These are phyloP conservation scores for Salix koriyanagi DNA, from an alignment of 345 rosid genomes.

Conservation along the genomic window DNA sequence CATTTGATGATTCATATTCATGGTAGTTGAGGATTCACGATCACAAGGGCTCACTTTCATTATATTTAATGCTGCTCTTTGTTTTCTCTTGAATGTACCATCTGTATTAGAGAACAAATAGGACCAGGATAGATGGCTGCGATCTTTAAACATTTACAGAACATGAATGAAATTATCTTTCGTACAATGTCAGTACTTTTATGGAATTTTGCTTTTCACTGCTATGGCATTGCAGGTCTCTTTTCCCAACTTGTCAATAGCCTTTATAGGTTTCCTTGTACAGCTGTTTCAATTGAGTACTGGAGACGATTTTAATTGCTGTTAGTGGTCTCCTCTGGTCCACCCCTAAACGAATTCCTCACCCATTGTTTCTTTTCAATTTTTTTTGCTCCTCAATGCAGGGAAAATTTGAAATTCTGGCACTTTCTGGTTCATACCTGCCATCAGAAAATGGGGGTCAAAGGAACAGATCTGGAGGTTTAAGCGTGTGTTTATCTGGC, in stretches of 20 bases:
- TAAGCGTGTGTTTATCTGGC: slow-evolving; percentile 77
- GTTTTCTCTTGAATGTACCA: not conserved
- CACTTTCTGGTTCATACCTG: slow-evolving; percentile 81
- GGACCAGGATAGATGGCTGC: not conserved
- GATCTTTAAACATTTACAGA: not conserved
- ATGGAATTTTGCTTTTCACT: not conserved
- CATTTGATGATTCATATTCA: not conserved
- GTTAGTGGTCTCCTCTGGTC: no score
- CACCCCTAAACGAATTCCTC: not conserved
- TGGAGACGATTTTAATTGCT: not conserved
- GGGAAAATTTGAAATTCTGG: slow-evolving; percentile 86
- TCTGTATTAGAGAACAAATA: not conserved
- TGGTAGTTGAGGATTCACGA: not conserved
- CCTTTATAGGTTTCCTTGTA: not conserved
- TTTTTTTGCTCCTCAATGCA: slow-evolving; percentile 13
- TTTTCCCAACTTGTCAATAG: not conserved
- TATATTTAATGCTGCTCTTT: not conserved
- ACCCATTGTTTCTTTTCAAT: not conserved
- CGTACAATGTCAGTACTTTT: not conserved
- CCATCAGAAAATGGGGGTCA: slow-evolving; percentile 66
- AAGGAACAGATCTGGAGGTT: slow-evolving; percentile 67
- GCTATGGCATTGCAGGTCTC: not conserved
- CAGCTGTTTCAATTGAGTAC: not conserved
- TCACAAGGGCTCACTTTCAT: not conserved
- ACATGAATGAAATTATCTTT: not conserved